Conservation (phyloP, 495 filamentous ascomycete species). For the Xylaria grammica region DNA sequence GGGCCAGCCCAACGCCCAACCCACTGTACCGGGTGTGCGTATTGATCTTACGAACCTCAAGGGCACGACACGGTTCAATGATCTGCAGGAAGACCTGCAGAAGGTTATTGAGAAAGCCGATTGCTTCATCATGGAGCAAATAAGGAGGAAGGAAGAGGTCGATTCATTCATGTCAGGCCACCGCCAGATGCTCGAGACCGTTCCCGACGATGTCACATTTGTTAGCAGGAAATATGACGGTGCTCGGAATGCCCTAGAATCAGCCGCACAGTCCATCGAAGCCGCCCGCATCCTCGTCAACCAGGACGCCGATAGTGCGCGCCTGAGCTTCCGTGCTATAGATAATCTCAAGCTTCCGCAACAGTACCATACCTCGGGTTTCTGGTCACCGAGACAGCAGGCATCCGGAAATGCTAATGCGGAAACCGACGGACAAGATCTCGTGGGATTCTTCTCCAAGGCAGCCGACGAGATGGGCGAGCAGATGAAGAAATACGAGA, state of each 20-base stretch:
- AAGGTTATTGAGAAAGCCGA: constrained; percentile 76
- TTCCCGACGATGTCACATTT: constrained; percentile 77
- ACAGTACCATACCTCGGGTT: constrained; percentile 68
- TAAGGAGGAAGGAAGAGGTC: constrained; percentile 60
- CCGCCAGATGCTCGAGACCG: constrained; percentile 63
- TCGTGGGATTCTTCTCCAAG: constrained; percentile 78
- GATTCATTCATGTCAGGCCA: constrained; percentile 69
- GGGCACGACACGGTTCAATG: constrained; percentile 86
- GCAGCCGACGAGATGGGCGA: constrained; percentile 73
- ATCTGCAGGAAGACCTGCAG: constrained; percentile 84
- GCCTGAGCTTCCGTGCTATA: constrained; percentile 73
- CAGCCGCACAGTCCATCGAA: constrained; percentile 74
- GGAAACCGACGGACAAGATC: constrained; percentile 66
- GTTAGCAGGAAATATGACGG: constrained; percentile 73
- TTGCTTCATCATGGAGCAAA: constrained; percentile 71
- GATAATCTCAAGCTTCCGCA: constrained; percentile 76
- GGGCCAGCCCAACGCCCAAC: constrained; percentile 52
- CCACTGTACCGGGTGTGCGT: constrained; percentile 70
- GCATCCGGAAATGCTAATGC: constrained; percentile 37
- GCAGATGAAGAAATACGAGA: constrained; percentile 68
- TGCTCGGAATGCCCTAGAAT: constrained; percentile 72
- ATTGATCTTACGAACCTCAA: constrained; percentile 77
- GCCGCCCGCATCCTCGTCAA: constrained; percentile 66
- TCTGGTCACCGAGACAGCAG: constrained; percentile 56
- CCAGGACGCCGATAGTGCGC: constrained; percentile 72